Base-by-base conservation (phyloP, 441 rosid species). In the Raphanus hybrid region DNA sequence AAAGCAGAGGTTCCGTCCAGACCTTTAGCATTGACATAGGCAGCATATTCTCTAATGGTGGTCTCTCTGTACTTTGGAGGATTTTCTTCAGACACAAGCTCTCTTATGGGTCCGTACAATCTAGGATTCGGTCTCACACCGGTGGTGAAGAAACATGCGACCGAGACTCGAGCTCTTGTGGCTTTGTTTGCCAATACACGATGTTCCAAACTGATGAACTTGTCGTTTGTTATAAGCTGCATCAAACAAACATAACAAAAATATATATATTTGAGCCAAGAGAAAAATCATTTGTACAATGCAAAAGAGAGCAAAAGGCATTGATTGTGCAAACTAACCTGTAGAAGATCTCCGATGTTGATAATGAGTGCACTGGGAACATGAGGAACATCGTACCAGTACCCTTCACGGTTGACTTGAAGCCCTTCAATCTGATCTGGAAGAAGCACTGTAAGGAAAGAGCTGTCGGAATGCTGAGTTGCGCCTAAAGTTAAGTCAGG, bases 141-240 rank as follows among this genome's bases (percentile, higher is more conserved):
- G 1, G 85, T 77, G 39, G 70, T 77, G 68, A 87, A 86, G 71
- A 89, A 87, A 77, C 91, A 78, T 9, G 94, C 91, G n/a, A 86
- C 83, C 0, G 90, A 91, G 23, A 89, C 63, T 80, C 96, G 82
- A 26, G 93, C 91, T 10, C 84, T 82, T 43, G 15, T 50, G 0
- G 58, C 54, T 67, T 27, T 78, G 64, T 85, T 89, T 2, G 92
- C 86, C 59, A 84, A 6, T 2, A 89, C 92, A 61, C 88, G 75
- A 23, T 89, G 96, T 35, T 82, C 83, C 64, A 67, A 81, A 68
- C 94, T 91, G 18, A 34, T 66, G 67, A 85, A 84, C 71, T 72
- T 84, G 82, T 87, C 90, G 29, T 89, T 91, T 4, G 97, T 79
- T 43, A 89, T 78, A 10, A 73, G 86, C 83, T 77, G 71, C 76